phyloP scores from a whole-genome alignment of 176 grass and related monocot species.

The Avena atlantica region DNA sequence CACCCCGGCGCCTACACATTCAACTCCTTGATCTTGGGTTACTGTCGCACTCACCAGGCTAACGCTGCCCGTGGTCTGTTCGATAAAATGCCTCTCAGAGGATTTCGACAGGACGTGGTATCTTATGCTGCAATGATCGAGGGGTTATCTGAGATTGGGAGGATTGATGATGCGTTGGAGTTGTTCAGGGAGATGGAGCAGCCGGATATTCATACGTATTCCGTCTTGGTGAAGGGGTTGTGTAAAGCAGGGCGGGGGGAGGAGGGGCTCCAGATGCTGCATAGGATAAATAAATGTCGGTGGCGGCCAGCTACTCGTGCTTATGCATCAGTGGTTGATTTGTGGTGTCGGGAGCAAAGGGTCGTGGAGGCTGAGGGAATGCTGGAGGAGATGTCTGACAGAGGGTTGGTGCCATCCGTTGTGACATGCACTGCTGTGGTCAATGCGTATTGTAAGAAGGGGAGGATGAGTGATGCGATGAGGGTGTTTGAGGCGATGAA shows the following conservation, averaged over 20 bases:
- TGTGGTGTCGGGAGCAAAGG: constrained; percentile 42
- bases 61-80: constrained; percentile 40
- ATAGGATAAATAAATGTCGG: constrained; percentile 45
- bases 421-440: constrained; percentile 46
- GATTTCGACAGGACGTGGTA: constrained; percentile 36
- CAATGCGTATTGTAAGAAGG: constrained; percentile 41
- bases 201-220: constrained; percentile 27
- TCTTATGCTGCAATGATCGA: constrained; percentile 46
- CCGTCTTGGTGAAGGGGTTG: constrained; percentile 51
- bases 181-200: constrained; percentile 45
- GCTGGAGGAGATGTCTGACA: constrained; percentile 54
- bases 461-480: constrained; percentile 38
- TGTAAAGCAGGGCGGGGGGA: constrained; percentile 42
- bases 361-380: constrained; percentile 46
- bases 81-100: constrained; percentile 56
- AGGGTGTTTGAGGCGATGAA: constrained; percentile 52
- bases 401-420: constrained; percentile 33
- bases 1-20: constrained; percentile 52
- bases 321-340: constrained; percentile 41
- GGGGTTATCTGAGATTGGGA: constrained; percentile 38
- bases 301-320: constrained; percentile 43
- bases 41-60: constrained; percentile 12
- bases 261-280: constrained; percentile 49
- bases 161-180: constrained; percentile 48
- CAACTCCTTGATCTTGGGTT: constrained; percentile 48